Evolutionary conservation across 2,329 filamentous ascomycete genomes (phyloP), one percentile per base, ranked within the genome.

Genomic region (Claviceps fusiformis): DNA sequence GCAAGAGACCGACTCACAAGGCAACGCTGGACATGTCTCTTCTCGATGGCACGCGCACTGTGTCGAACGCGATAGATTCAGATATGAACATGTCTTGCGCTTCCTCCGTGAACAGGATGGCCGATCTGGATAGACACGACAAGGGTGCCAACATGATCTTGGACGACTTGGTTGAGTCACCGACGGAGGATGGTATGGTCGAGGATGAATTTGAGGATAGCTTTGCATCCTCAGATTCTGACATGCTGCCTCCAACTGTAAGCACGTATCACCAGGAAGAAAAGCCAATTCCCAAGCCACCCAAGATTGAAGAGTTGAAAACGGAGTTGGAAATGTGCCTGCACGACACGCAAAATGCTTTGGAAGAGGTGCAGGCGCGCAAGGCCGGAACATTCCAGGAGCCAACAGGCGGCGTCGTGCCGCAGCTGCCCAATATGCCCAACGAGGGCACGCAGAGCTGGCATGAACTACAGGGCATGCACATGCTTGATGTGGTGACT

Each of bases 181-280:
- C 76, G 2, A 65, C 71, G 24, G 73, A 76, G 24, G 73, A 76
- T 3, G 68, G 74, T n/a, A 59, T 64, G 31, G 67, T 66, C 5
- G 64, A 66, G 24, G 78, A 75, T 58, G 76, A 76, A 59, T 79
- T 74, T 50, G 80, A 82, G 47, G 80, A 83, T 33, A 67, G 62
- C 54, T 80, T 81, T 63, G 79, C 81, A 37, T 81, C 85, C 56
- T 75, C 77, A 24, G 87, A 89, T 57, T 80, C 82, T 35, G 79
- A 85, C 58, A 92, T 98, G 82, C 82, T 96, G 3, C 92, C 93
- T n/a, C 93, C 93, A 0, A 98, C 93, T 0, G 89, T 92, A 45
- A 96, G 91, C 76, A 98, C 93, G 3, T 98, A 97, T 70, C 90
- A 88, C 61, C 83, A 90, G 64, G 85, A 87, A 62, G 85, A 89